Percentiles rank a stretch among this genome's conserved stretches.
phyloP scores from a whole-genome alignment of 345 rosid species.

The Eucalyptus melliodora region DNA sequence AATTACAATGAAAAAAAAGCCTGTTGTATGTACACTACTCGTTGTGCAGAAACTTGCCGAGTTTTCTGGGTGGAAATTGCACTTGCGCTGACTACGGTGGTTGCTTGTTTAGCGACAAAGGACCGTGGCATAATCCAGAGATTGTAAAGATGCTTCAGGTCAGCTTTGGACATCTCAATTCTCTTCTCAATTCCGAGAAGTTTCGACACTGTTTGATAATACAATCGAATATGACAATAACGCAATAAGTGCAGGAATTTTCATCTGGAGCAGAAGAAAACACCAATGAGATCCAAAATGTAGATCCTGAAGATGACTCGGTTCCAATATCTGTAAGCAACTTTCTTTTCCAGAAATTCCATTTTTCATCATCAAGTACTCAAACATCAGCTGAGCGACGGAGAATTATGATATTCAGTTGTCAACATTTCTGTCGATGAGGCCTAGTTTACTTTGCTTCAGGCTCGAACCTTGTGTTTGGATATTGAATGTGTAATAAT shows the following conservation, averaged over 20 bases:
- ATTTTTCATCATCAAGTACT: neutral
- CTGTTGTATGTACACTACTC: neutral
- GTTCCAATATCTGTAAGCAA: neutral
- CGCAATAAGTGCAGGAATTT: slow-evolving; percentile 7
- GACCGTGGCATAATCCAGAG: slow-evolving; percentile 65
- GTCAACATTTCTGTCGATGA: neutral
- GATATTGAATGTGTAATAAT: neutral
- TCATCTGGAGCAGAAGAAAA: slow-evolving; percentile 9
- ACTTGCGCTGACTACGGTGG: slow-evolving; percentile 49
- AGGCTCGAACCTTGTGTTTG: neutral
- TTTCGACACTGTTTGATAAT: neutral
- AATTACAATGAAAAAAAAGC: neutral
- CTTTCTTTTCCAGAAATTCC: neutral
- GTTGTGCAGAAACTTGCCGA: slow-evolving; percentile 39
- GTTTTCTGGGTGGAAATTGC: slow-evolving; percentile 53
- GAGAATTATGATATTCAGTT: neutral
- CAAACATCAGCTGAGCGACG: neutral
- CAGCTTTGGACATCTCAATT: neutral
- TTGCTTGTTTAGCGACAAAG: slow-evolving; percentile 48
- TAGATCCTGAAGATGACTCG: neutral
- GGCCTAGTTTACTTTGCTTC: neutral
- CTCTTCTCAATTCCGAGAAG: neutral
- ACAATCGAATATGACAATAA: neutral
- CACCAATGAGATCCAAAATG: neutral
- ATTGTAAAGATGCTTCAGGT: slow-evolving; percentile 36